Evolutionary conservation across 768 basidiomycete species (phyloP), one percentile per base, ranked within the genome.

Genomic region (Hericium rajendrae): DNA sequence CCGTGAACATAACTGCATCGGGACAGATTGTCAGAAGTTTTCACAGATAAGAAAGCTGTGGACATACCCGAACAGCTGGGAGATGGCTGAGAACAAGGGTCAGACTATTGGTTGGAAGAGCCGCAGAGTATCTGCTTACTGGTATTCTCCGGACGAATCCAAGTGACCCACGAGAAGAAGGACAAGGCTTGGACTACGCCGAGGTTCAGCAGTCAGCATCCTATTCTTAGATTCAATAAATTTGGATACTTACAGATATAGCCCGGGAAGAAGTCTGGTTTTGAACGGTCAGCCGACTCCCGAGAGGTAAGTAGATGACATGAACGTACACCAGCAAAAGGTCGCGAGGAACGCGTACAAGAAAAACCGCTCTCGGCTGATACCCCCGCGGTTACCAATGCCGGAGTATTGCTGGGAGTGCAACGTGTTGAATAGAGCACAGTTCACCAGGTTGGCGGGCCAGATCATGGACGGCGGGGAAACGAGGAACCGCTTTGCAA

Each of bases 101-200:
- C 18, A 22, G 18, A 12, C 24, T 15, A 5, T 13, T 10, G 3
- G 26, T 13, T 15, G 16, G 24, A 11, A 40, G 15, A 37, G 12
- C 6, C 6, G 15, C 5, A 40, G 26, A n/a, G 6, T 12, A n/a
- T 13, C 15, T 43, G 15, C 53, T 54, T 20, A 54, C 53, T 54
- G 13, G 40, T 38, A 65, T 88, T 89, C 64, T 88, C 74, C 4
- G 91, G 91, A 20, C 75, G 75, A 32, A 92, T 91, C 94, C 94
- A 97, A 70, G 93, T 95, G 22, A 93, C 70, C 75, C 86, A 95
- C 1, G 86, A 89, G 70, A 98, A 98, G 51, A 6, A 51, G 1
- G 54, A 55, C 18, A 59, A 22, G 4, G 49, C 53, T 26, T 54
- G 53, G 53, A 54, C 53, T 54, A 13, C 6, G 22, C 13, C 10